phyloP scores from a whole-genome alignment of 768 basidiomycete species.

The Mycena leptocephala region DNA sequence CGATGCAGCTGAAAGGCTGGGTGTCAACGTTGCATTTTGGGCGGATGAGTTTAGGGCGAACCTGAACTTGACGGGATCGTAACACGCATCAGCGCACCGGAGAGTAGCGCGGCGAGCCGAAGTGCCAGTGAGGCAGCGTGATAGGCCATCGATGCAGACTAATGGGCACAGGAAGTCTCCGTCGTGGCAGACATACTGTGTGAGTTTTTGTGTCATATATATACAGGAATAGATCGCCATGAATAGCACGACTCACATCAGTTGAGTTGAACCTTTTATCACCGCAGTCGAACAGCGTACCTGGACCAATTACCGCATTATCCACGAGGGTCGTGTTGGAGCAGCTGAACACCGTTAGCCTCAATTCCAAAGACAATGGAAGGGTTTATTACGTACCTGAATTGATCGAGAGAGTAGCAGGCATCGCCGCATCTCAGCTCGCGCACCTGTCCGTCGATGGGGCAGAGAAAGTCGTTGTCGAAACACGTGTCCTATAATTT shows the following conservation, averaged over 20 bases:
- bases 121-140: neutral
- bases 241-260: slow-evolving; percentile 8
- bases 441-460: neutral
- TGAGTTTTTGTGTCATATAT: slow-evolving; percentile 9
- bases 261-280: slow-evolving; percentile 2
- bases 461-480: slow-evolving; percentile 11
- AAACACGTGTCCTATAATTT: slow-evolving; percentile 9
- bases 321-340: slow-evolving; percentile 15
- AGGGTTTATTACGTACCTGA: slow-evolving; percentile 6
- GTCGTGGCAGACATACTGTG: slow-evolving; percentile 9
- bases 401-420: slow-evolving; percentile 2
- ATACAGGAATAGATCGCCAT: slow-evolving; percentile 8
- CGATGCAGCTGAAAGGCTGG: neutral
- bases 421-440: slow-evolving; percentile 5
- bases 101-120: neutral
- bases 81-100: slow-evolving; percentile 8
- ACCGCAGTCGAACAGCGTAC: slow-evolving; percentile 5
- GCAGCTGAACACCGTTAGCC: slow-evolving; percentile 9
- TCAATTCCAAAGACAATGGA: neutral
- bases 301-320: slow-evolving; percentile 3
- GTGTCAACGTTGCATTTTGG: slow-evolving; percentile 5
- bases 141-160: slow-evolving; percentile 2
- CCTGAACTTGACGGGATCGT: slow-evolving; percentile 7
- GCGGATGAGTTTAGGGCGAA: slow-evolving; percentile 3
- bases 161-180: slow-evolving; percentile 1